A percentile compares a stretch with the other conserved stretches of the same genome.
Conservation (phyloP, 176 grass and related monocot genomes). For the Eremochloa ophiuroides region DNA sequence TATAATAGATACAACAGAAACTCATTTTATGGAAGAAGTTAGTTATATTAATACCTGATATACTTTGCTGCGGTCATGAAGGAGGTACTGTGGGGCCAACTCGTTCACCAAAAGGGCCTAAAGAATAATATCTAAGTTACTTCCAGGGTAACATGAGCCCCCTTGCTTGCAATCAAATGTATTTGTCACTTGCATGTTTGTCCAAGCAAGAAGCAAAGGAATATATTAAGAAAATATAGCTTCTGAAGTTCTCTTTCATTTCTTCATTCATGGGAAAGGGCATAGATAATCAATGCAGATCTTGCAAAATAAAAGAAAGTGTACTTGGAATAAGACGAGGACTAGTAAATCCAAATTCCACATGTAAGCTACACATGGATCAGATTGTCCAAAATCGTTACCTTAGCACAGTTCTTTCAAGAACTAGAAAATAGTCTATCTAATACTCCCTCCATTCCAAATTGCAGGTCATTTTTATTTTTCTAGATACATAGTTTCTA, state of each 20-base stretch:
- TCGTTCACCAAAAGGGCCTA: conserved; percentile 92
- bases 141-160: neutral
- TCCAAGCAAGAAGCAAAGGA: conserved; percentile 4
- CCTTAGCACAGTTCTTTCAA: neutral
- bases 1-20: conserved; percentile 2
- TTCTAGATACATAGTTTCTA: neutral
- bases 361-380: conserved; percentile 13
- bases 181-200: neutral
- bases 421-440: neutral
- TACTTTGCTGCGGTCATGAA: conserved; percentile 93
- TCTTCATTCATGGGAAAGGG: conserved; percentile 1
- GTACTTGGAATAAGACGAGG: neutral
- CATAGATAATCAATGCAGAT: neutral
- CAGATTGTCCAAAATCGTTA: neutral
- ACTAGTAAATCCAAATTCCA: conserved; percentile 4
- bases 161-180: neutral
- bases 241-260: neutral
- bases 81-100: conserved; percentile 74
- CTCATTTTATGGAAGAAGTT: neutral
- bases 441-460: neutral
- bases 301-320: conserved; percentile 10
- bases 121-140: conserved; percentile 20
- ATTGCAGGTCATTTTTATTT: neutral
- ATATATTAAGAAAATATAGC: neutral
- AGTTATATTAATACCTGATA: conserved; percentile 69